Evolutionary conservation across 768 basidiomycete species (phyloP), one percentile per base, ranked within the genome.

Genomic region (Phanerochaete carnosa): DNA sequence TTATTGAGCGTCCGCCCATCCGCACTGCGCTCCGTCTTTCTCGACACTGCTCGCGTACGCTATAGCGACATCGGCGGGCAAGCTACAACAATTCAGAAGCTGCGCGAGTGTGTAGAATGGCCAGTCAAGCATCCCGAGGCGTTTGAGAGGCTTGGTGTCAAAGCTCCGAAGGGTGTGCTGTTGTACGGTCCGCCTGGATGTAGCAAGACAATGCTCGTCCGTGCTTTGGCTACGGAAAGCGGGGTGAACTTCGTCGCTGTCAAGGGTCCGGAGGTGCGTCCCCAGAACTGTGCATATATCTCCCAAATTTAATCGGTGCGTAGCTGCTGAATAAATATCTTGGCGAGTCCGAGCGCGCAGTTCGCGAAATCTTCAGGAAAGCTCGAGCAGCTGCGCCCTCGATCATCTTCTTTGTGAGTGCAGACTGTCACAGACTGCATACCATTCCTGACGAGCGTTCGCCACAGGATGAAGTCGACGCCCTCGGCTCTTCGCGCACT

Each of bases 131-230:
- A 97, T 74, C 88, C 90, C 0, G 90, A 92, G 51, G 85, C 90
- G 15, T 98, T 99, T 71, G 82, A 82, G 67, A 81, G 95, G 25
- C 78, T 99, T 0, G 96, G 96, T 0, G 92, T 95, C 12, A 81
- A 81, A 50, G 90, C 96, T 2, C 94, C 96, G 0, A 88, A 91
- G 66, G 96, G 96, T 0, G 84, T 98, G 6, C 75, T 99, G 47
- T 77, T 98, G 16, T 99, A 95, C 73, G 95, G 95, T 3, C 95
- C 95, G 3, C 96, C 95, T 3, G 95, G 95, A n/a, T 97, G 95
- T 68, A 94, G 93, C 67, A 98, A 98, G 76, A 98, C 96, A 1
- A 79, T 98, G 45, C 84, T 94, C 16, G 96, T 92, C 1, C 86
- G 93, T 59, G 95, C 96, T 2, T 88, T 94, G 70, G 95, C 95